Evolutionary conservation across 257 asterid genomes (phyloP).

Genomic region (Voacanga thouarsii): DNA sequence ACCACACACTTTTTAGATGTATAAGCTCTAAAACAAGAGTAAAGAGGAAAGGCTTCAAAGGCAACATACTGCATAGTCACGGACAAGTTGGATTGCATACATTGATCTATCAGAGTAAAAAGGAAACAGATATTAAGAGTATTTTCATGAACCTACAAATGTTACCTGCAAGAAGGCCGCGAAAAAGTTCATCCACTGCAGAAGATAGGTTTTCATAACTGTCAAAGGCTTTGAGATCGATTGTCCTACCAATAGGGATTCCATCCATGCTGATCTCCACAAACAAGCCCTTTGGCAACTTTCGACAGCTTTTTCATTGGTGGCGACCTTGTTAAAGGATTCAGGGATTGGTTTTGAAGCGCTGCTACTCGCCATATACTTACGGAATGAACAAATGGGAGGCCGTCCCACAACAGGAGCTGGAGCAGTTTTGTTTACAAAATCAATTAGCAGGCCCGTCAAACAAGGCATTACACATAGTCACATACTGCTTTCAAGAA

Average conservation of each 20-base stretch:
- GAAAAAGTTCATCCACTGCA: slow-evolving; percentile 80
- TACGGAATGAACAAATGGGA: slow-evolving; percentile 73
- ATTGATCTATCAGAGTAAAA: too few species aligned
- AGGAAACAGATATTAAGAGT: background rate
- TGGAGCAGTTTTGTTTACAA: slow-evolving; percentile 62
- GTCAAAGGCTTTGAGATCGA: slow-evolving; percentile 68
- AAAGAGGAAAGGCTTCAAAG: background rate
- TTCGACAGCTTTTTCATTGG: slow-evolving; percentile 33
- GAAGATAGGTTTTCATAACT: slow-evolving; percentile 70
- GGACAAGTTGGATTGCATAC: too few species aligned
- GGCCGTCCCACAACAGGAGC: slow-evolving; percentile 97
- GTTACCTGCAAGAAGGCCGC: slow-evolving; percentile 89
- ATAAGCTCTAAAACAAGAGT: background rate
- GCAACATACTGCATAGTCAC: background rate
- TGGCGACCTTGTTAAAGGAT: slow-evolving; percentile 30
- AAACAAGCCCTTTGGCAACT: slow-evolving; percentile 43
- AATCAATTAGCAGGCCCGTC: background rate
- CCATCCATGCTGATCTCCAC: slow-evolving; percentile 99
- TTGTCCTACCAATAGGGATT: slow-evolving; percentile 87
- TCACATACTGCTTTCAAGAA: too few species aligned
- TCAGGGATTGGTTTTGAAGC: slow-evolving; percentile 39
- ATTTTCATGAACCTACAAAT: background rate
- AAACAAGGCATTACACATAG: background rate
- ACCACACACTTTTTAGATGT: background rate
- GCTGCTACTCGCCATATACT: slow-evolving; percentile 52